Base-by-base conservation (phyloP, 2,329 filamentous ascomycete genomes). In the Arachnopeziza araneosa region DNA sequence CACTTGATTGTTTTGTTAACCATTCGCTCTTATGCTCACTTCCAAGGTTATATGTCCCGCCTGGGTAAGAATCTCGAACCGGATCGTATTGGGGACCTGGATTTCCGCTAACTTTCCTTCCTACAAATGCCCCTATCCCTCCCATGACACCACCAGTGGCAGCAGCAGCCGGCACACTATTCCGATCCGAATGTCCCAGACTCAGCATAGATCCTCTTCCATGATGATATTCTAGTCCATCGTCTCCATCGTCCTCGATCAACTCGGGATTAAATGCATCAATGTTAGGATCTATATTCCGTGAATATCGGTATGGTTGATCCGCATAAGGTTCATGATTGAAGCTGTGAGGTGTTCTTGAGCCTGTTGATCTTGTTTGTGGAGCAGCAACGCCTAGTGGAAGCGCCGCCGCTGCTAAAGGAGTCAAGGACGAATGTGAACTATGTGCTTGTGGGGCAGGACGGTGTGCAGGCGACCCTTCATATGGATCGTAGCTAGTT, bases 191-290 rank as follows among this genome's bases (percentile, higher is more conserved):
- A 22, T 69, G 62, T 19, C 64, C 65, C 36, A 71, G 60, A 57
- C 67, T 72, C 32, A 71, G 49, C 72, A 87, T 82, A 1, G 44
- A 88, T 86, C 64, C 79, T 81, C 61, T 82, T 80, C 72, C 72
- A 75, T 69, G 71, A 54, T 72, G 75, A 55, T 83, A 86, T 4
- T 83, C 80, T 56, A 95, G 80, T 1, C 89, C 91, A 71, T 96
- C 93, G 69, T 96, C 93, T 26, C 90, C 91, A 70, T 97, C 93
- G 72, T 96, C 93, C 23, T 83, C 83, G 64, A 96, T 93, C 17
- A 87, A 86, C 69, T 89, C 85, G 2, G 92, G 91, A 71, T 96
- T 70, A 51, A 72, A 69, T 17, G 68, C 66, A 2, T 56, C 63
- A 36, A 72, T 26, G 23, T 54, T 66, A 1, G 70, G 67, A 54